These are phyloP conservation scores for Trichosporon coremiiforme DNA, from an alignment of 1,284 basidiomycete species.

Conservation along the genomic window DNA sequence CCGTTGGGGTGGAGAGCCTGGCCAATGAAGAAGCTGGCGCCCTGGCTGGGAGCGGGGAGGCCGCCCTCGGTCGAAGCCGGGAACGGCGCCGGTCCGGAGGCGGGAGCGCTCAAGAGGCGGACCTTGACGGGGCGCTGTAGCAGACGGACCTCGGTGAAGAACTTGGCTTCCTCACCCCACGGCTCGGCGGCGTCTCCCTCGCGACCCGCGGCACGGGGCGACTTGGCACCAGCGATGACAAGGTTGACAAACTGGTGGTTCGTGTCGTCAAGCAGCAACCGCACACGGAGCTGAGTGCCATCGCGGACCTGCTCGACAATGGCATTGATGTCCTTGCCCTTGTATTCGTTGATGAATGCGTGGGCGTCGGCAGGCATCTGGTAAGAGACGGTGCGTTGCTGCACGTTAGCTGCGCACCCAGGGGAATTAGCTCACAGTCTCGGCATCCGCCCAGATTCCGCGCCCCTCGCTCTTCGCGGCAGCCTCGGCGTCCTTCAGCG, in stretches of 20 bases:
- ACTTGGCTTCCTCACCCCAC: conserved; percentile 89
- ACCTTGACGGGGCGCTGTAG: conserved; percentile 87
- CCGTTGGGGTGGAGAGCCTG: conserved; percentile 87
- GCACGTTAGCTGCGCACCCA: conserved; percentile 17
- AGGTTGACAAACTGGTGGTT: conserved; percentile 65
- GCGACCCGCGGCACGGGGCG: conserved; percentile 68
- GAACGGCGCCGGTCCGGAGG: conserved; percentile 73
- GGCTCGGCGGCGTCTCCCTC: conserved; percentile 76
- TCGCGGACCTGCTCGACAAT: conserved; percentile 94
- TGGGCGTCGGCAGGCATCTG: conserved; percentile 88
- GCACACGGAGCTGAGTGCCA: conserved; percentile 84
- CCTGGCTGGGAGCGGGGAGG: conserved; percentile 54
- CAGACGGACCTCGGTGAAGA: conserved; percentile 89
- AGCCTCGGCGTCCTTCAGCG: conserved; percentile 62
- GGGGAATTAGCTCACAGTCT: conserved; percentile 57
- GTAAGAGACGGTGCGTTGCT: conserved; percentile 76
- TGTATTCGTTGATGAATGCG: conserved; percentile 86
- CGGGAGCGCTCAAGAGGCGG: conserved; percentile 82
- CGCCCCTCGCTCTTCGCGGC: conserved; percentile 75
- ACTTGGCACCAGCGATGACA: conserved; percentile 80
- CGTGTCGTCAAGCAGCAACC: conserved; percentile 81
- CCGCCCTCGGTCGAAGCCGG: conserved; percentile 61
- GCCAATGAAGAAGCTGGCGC: conserved; percentile 86
- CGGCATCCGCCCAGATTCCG: conserved; percentile 81
- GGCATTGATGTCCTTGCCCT: conserved; percentile 82